A percentile compares a stretch with the other conserved stretches of the same genome.
Evolutionary conservation across 768 basidiomycete genomes (phyloP).

Genomic region (Hygrophorus russula): DNA sequence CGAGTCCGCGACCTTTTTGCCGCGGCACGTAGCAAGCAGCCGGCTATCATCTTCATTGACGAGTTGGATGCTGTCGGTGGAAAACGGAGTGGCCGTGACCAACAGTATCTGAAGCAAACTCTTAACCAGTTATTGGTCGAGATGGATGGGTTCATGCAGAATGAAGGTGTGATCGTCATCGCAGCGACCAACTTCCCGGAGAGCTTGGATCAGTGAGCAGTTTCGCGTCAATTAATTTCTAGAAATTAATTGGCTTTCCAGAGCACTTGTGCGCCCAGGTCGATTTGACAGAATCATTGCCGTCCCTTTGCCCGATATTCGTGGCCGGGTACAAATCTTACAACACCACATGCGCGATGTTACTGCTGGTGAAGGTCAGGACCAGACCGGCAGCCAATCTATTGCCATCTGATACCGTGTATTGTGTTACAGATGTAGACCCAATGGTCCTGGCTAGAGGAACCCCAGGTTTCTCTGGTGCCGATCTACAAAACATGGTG

Average conservation of each 20-base stretch:
- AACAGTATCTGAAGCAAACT: conserved; percentile 88
- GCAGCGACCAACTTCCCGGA: conserved; percentile 98
- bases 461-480: conserved; percentile 93
- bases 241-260: conserved; percentile 17
- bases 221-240: conserved; percentile 1
- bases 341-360: conserved; percentile 85
- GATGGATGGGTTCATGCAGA: conserved; percentile 93
- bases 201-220: conserved; percentile 73
- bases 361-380: conserved; percentile 42
- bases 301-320: conserved; percentile 90
- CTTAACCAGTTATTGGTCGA: conserved; percentile 95
- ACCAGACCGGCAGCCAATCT: conserved; percentile 4
- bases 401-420: conserved; percentile 7
- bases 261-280: conserved; percentile 91
- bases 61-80: conserved; percentile 92
- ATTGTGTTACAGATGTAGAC: conserved; percentile 51
- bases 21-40: conserved; percentile 86
- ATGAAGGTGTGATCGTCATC: conserved; percentile 90
- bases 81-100: conserved; percentile 73
- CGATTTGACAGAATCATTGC: conserved; percentile 91
- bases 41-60: conserved; percentile 98
- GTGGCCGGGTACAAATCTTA: conserved; percentile 88
- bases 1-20: conserved; percentile 92
- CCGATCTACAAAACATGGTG: conserved; percentile 94
- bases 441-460: conserved; percentile 83